Evolutionary conservation across 306 rosid species (phyloP), one percentile per base, ranked within the genome.

Genomic region (Pyrus pyrifolia): DNA sequence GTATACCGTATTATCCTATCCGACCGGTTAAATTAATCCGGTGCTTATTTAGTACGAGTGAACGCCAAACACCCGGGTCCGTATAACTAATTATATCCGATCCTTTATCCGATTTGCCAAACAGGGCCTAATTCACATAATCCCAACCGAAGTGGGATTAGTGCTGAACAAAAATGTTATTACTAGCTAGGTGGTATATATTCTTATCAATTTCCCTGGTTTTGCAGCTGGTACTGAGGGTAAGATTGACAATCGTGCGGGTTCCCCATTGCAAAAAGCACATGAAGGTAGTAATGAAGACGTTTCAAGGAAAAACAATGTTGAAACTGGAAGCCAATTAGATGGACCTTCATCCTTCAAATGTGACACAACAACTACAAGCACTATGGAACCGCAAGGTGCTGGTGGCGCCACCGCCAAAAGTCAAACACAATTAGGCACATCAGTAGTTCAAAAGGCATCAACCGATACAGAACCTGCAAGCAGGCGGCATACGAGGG

Each of bases 281-380:
- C 83, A 78, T 68, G 84, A 77, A 42, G 52, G 59, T 2, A 82
- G 73, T 13, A 75, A 79, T 66, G 85, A 80, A 76, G 84, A 79
- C 67, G 17, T 76, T 52, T 25, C 81, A 60, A 67, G 30, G 67
- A 22, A 73, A 27, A 69, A 70, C 11, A 55, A 53, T 18, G 14
- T 13, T n/a, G 45, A 52, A 21, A 52, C 63, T 52, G 40, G 6
- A 60, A 25, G 33, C 66, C 35, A 60, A 35, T 35, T 6, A 25
- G 33, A 60, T 60, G 66, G 18, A 25, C 19, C 66, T 23, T 25
- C 31, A 27, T 60, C 66, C 13, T 60, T 15, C 31, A 12, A 25
- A 25, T 60, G 35, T 60, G 66, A 25, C 66, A 25, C 10, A 60
- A 29, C 22, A 29, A 30, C 67, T 14, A 30, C 38, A 29, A 6